Base-by-base conservation (phyloP, 352 stramenopile species). In the Phytophthora citrophthora region DNA sequence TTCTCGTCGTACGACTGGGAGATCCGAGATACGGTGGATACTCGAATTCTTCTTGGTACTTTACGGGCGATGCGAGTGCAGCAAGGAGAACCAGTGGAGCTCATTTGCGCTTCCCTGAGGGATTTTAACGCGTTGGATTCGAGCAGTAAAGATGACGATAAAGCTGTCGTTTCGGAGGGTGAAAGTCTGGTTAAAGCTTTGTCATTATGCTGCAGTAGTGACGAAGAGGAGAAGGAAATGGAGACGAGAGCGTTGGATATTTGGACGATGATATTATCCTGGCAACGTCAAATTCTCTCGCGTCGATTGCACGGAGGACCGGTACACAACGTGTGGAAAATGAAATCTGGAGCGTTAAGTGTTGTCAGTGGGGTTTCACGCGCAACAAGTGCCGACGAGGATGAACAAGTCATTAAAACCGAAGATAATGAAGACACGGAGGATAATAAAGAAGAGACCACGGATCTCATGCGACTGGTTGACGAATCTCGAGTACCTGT, bases 1-100 rank as follows among this genome's bases (percentile, higher is more conserved):
- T 90, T 82, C 50, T 90, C 81, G 31, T 89, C 77, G 16, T 90
- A 79, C 36, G 81, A 90, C 58, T 76, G 58, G 49, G 51, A 53
- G 3, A 74, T 90, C 39, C 54, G 74, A 12, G 81, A 89, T 40
- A 60, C 56, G 0, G 52, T 89, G 7, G 81, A 90, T 54, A 76
- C 85, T 31, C 75, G 81, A n/a, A 47, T 86, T 24, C 68, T 90
- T 44, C 62, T 89, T 13, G 74, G 70, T 11, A 81, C 75, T 4
- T 54, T 89, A 26, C 70, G 81, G 11, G 77, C 77, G 0, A 65
- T 90, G 77, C 68, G 79, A 0, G 72, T 89, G 10, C 81, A 90
- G 44, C 81, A 90, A 44, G 81, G 75, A 0, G 76, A 76, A 26
- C 62, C 77, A 0, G 53, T 89, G 1, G 79, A 90, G 41, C 63